Percentiles rank a stretch among this genome's conserved stretches.
phyloP scores from a whole-genome alignment of 73 alveolate genomes.

The Tetrahymena malaccensis region DNA sequence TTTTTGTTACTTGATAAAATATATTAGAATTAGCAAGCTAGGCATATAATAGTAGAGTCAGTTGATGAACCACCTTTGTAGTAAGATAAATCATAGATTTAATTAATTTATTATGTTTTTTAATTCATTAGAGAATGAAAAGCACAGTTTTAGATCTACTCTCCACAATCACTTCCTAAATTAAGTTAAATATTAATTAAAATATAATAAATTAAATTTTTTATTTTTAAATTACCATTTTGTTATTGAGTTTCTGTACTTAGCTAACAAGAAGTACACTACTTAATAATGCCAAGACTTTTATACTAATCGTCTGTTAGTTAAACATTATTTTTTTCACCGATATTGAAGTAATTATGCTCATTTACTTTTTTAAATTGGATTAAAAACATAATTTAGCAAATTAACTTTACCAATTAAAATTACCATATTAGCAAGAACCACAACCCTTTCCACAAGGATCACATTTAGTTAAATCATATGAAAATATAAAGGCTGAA shows the following conservation, averaged over 20 bases:
- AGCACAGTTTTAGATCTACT: neutral
- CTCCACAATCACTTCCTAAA: neutral
- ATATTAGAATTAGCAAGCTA: neutral
- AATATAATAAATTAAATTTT: too few species aligned
- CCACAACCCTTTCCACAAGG: neutral
- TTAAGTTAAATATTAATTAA: too few species aligned
- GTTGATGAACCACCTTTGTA: neutral
- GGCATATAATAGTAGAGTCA: neutral
- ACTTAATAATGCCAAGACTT: neutral
- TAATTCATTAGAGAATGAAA: neutral
- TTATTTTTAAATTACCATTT: neutral
- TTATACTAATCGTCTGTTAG: neutral
- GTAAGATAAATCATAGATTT: neutral
- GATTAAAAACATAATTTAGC: neutral
- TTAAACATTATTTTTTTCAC: neutral
- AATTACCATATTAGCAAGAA: neutral
- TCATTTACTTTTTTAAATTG: neutral
- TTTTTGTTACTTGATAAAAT: neutral
- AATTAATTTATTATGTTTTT: neutral
- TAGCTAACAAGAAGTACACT: neutral
- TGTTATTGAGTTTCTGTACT: neutral
- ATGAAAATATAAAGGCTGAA: neutral
- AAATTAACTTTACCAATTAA: neutral
- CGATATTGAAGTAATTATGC: neutral
- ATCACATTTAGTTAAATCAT: neutral